Conservation (phyloP, 2,329 filamentous ascomycete genomes). For the Leptographium wingfieldii region DNA sequence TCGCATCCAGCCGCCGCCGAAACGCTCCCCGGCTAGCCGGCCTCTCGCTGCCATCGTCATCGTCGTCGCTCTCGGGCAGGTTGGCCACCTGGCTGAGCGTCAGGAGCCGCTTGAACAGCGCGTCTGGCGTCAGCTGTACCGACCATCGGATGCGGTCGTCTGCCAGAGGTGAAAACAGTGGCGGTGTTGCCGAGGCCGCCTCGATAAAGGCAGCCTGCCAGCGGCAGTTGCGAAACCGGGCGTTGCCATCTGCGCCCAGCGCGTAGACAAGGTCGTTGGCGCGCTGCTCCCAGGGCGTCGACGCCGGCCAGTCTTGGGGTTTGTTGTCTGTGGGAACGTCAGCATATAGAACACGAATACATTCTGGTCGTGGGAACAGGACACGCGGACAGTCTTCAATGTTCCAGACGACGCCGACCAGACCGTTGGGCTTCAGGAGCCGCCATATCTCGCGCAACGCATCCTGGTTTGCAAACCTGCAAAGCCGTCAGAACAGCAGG, state of each 20-base stretch:
- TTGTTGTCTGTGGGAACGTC: constrained; percentile 44
- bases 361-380: not conserved
- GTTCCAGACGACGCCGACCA: constrained; percentile 61
- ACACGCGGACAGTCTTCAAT: constrained; percentile 50
- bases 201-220: constrained; percentile 54
- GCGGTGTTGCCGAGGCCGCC: constrained; percentile 25
- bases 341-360: not conserved
- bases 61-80: constrained; percentile 23
- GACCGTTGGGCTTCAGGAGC: constrained; percentile 45
- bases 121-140: constrained; percentile 43
- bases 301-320: constrained; percentile 39
- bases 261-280: constrained; percentile 46
- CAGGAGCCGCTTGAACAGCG: constrained; percentile 49
- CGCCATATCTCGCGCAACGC: constrained; percentile 53
- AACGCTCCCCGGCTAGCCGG: constrained; percentile 27
- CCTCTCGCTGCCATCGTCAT: not conserved
- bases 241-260: constrained; percentile 41
- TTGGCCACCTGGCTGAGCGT: constrained; percentile 58
- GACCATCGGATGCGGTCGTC: constrained; percentile 44
- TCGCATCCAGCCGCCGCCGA: constrained; percentile 38
- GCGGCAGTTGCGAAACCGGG: constrained; percentile 50
- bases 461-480: constrained; percentile 54
- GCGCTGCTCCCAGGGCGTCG: constrained; percentile 47
- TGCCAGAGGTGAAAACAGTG: constrained; percentile 47
- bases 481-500: not conserved